Percentiles rank a stretch among this genome's conserved stretches.
Evolutionary conservation across 1,284 basidiomycete species (phyloP).

Genomic region (Ceratorhiza oryzae-sativae): DNA sequence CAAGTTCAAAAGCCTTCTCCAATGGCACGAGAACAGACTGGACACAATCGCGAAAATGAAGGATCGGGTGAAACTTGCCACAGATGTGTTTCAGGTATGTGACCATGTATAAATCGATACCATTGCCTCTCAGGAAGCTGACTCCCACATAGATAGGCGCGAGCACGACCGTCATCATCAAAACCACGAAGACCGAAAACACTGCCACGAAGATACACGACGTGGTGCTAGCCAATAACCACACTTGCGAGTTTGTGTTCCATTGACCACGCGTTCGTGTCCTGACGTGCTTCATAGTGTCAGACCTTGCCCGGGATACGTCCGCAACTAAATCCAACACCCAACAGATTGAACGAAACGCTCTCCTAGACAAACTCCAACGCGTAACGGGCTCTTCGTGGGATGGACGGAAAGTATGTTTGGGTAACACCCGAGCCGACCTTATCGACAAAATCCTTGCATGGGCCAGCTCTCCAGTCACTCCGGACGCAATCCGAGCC

Average conservation of each 20-base stretch:
- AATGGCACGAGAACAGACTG: neutral
- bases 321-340: neutral
- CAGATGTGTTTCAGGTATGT: neutral
- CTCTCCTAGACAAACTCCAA: constrained; percentile 7
- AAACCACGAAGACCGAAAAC: too few species aligned
- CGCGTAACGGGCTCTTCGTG: neutral
- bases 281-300: too few species aligned
- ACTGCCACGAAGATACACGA: too few species aligned
- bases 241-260: too few species aligned
- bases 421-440: neutral
- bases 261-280: too few species aligned
- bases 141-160: neutral
- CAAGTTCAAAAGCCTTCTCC: neutral
- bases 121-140: neutral
- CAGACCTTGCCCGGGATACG: too few species aligned
- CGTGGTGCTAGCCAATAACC: too few species aligned
- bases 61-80: neutral
- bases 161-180: neutral
- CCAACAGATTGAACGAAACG: neutral
- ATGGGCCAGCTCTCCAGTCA: neutral
- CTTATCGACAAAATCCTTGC: neutral
- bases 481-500: neutral
- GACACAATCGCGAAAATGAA: neutral
- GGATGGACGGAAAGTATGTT: neutral
- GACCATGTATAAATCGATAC: neutral